Conservation (phyloP, 2,329 filamentous ascomycete genomes). For the Pyrenochaeta sp. region DNA sequence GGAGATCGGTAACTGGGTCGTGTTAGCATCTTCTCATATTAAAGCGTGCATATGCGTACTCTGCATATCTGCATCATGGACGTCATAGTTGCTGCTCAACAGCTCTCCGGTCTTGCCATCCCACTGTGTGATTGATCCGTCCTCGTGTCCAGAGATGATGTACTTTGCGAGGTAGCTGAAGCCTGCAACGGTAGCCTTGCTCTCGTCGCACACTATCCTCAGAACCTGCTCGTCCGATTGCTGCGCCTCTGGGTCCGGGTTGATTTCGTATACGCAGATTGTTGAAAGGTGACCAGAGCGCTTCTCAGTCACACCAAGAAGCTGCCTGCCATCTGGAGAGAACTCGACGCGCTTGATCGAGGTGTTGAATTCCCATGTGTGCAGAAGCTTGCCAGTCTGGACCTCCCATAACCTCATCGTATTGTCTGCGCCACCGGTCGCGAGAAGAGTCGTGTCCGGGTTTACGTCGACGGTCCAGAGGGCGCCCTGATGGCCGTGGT, state of each 20-base stretch:
- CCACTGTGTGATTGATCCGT: slow-evolving; percentile 89
- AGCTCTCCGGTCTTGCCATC: slow-evolving; percentile 91
- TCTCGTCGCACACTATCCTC: slow-evolving; percentile 87
- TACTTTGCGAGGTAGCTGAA: slow-evolving; percentile 95
- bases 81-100: slow-evolving; percentile 77
- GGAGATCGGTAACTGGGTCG: slow-evolving; percentile 85
- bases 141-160: slow-evolving; percentile 97
- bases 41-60: slow-evolving; percentile 60
- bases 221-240: slow-evolving; percentile 84
- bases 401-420: slow-evolving; percentile 97
- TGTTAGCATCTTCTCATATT: slow-evolving; percentile 64
- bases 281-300: slow-evolving; percentile 95
- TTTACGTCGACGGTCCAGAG: slow-evolving; percentile 99
- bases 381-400: slow-evolving; percentile 88
- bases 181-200: slow-evolving; percentile 95
- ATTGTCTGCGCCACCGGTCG: slow-evolving; percentile 96
- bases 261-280: slow-evolving; percentile 91
- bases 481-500: slow-evolving; percentile 95
- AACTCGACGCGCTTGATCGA: slow-evolving; percentile 98
- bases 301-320: slow-evolving; percentile 97
- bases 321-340: slow-evolving; percentile 86
- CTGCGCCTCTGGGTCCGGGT: slow-evolving; percentile 79
- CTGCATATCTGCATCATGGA: slow-evolving; percentile 84
- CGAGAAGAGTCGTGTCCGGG: slow-evolving; percentile 88
- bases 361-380: slow-evolving; percentile 97